These are phyloP conservation scores for Coemansia sp. DNA, from an alignment of 192 early-diverging fungal genomes.

Conservation along the genomic window DNA sequence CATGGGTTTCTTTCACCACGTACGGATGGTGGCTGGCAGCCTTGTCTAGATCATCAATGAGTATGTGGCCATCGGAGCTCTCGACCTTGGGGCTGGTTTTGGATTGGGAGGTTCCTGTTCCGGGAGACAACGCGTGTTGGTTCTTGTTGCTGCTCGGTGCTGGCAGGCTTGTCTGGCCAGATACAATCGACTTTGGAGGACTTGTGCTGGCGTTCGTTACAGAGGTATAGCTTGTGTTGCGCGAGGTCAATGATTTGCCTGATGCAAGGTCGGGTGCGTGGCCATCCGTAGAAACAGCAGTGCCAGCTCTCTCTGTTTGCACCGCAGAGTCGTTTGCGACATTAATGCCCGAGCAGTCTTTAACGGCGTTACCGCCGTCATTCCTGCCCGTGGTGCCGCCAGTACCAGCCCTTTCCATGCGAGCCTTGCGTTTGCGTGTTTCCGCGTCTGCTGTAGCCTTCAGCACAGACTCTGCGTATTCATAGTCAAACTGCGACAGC, in stretches of 20 bases:
- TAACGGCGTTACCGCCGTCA: background rate
- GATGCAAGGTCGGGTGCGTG: background rate
- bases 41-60: background rate
- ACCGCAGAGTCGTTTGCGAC: background rate
- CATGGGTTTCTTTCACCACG: slow-evolving; percentile 54
- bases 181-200: slow-evolving; percentile 9
- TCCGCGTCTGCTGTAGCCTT: slow-evolving; percentile 10
- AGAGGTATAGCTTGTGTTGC: slow-evolving; percentile 27
- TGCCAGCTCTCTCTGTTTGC: background rate
- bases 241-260: slow-evolving; percentile 15
- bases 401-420: slow-evolving; percentile 7
- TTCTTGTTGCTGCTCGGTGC: slow-evolving; percentile 3
- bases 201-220: slow-evolving; percentile 19
- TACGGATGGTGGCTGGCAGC: slow-evolving; percentile 6
- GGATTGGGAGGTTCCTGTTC: background rate
- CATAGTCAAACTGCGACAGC: slow-evolving; percentile 30
- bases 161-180: slow-evolving; percentile 9
- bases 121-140: background rate
- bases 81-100: slow-evolving; percentile 11
- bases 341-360: background rate
- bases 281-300: background rate
- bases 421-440: slow-evolving; percentile 10
- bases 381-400: background rate
- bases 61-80: background rate
- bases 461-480: slow-evolving; percentile 28